Base-by-base conservation (phyloP, 106 monocot genomes). In the Iris macrosiphon region DNA sequence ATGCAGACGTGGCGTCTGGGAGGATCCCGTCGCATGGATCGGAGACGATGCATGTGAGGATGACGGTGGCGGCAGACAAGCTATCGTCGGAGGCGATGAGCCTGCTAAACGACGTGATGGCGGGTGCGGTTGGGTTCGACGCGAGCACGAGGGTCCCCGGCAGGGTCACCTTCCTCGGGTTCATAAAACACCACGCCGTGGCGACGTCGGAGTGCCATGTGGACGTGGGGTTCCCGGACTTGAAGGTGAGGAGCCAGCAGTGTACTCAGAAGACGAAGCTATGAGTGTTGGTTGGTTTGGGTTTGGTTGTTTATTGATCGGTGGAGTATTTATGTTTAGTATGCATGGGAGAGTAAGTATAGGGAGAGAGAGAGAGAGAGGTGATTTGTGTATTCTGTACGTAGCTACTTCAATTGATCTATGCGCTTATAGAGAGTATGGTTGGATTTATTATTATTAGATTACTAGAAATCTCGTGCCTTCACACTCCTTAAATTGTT, bases 241-340 rank as follows among this genome's bases (percentile, higher is more conserved):
- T 53, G 31, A 57, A 73, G 19, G 68, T 79, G 13, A 15, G 49
- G 40, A 77, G 51, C 23, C 60, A 71, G 16, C 22, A 69, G 33
- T 96, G 95, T 59, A 66, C 44, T 31, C 71, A 71, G 24, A 74
- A 43, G 61, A 79, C 85, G 7, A 86, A 90, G 61, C 57, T 96
- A 8, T 92, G 54, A 79, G 4, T 35, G 10, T 35, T 35, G 34
- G n/a, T n/a, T n/a, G n/a, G n/a, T n/a, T n/a, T n/a, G n/a, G n/a
- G n/a, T n/a, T n/a, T n/a, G n/a, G n/a, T n/a, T n/a, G n/a, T n/a
- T n/a, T n/a, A n/a, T n/a, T n/a, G n/a, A n/a, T n/a, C n/a, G n/a
- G n/a, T n/a, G n/a, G n/a, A n/a, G n/a, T n/a, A n/a, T n/a, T n/a
- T n/a, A n/a, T n/a, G 6, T 4, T 29, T 22, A 3, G 12, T 29